phyloP scores from a whole-genome alignment of 176 grass and related monocot species.

The Elymus sibiricus region DNA sequence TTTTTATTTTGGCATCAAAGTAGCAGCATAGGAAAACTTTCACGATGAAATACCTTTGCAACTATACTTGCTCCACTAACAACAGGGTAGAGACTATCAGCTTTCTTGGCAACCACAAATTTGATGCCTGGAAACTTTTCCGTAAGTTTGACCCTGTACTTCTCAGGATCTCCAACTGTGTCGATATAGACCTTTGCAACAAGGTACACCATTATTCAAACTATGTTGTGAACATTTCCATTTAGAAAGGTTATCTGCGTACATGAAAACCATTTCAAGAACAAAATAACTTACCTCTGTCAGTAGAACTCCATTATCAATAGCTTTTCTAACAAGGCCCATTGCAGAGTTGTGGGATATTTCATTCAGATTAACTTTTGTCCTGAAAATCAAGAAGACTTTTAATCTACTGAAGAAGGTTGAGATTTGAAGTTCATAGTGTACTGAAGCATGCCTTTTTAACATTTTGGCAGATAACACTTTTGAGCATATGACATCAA shows the following conservation, averaged over 20 bases:
- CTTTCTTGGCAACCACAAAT: conserved; percentile 95
- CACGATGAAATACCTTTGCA: conserved; percentile 60
- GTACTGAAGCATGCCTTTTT: conserved; percentile 48
- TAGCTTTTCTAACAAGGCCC: conserved; percentile 62
- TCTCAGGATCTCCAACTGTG: conserved; percentile 91
- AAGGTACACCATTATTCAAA: neutral
- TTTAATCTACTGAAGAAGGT: neutral
- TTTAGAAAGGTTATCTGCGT: neutral
- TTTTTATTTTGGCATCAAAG: neutral
- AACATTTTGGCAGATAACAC: conserved; percentile 92
- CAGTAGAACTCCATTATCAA: conserved; percentile 73
- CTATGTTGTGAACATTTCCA: neutral
- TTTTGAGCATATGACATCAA: conserved; percentile 90
- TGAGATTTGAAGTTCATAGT: neutral
- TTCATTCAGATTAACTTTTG: conserved; percentile 91
- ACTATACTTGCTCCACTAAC: conserved; percentile 98
- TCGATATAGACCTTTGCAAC: conserved; percentile 81
- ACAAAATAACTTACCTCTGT: conserved; percentile 55
- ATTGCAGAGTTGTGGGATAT: conserved; percentile 98
- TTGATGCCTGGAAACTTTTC: conserved; percentile 84
- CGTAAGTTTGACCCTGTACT: conserved; percentile 77
- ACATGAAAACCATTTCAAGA: neutral
- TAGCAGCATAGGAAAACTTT: neutral
- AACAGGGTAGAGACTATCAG: conserved; percentile 93
- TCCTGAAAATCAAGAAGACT: conserved; percentile 38